phyloP scores from a whole-genome alignment of 1,284 basidiomycete genomes.

The Trametes hirsuta region DNA sequence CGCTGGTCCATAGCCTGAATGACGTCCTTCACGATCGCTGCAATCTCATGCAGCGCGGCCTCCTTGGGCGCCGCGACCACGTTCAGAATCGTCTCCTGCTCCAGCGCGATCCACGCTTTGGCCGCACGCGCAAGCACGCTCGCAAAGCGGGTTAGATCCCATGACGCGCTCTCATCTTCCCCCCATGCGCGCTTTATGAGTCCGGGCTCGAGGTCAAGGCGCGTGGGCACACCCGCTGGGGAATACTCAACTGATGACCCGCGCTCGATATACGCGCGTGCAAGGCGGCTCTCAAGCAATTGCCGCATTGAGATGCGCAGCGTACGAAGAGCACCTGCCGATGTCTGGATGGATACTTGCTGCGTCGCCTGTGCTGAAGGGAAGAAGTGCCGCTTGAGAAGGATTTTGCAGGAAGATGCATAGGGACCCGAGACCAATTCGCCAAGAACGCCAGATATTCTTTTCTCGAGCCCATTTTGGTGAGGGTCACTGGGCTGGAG shows the following conservation, averaged over 20 bases:
- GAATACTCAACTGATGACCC: conserved; percentile 57
- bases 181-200: conserved; percentile 74
- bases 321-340: conserved; percentile 68
- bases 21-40: conserved; percentile 69
- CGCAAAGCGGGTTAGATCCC: conserved; percentile 66
- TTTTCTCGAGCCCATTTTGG: conserved; percentile 50
- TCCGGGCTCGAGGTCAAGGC: conserved; percentile 59
- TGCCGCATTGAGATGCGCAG: conserved; percentile 67
- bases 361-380: conserved; percentile 30
- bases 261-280: conserved; percentile 61
- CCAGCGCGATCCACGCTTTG: conserved; percentile 56
- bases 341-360: conserved; percentile 44
- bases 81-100: conserved; percentile 19
- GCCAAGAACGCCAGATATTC: conserved; percentile 57
- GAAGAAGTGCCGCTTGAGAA: conserved; percentile 56
- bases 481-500: conserved; percentile 44
- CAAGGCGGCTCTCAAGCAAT: conserved; percentile 61
- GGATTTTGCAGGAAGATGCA: conserved; percentile 60
- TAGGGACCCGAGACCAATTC: conserved; percentile 66
- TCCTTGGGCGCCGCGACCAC: conserved; percentile 43
- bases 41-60: conserved; percentile 66
- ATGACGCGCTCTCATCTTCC: conserved; percentile 58
- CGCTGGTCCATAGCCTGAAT: conserved; percentile 70
- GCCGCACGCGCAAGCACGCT: conserved; percentile 54
- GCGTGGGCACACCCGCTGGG: conserved; percentile 58